Evolutionary conservation across 768 basidiomycete species (phyloP), one percentile per base, ranked within the genome.

Genomic region (Phanerodontia chrysosporium): DNA sequence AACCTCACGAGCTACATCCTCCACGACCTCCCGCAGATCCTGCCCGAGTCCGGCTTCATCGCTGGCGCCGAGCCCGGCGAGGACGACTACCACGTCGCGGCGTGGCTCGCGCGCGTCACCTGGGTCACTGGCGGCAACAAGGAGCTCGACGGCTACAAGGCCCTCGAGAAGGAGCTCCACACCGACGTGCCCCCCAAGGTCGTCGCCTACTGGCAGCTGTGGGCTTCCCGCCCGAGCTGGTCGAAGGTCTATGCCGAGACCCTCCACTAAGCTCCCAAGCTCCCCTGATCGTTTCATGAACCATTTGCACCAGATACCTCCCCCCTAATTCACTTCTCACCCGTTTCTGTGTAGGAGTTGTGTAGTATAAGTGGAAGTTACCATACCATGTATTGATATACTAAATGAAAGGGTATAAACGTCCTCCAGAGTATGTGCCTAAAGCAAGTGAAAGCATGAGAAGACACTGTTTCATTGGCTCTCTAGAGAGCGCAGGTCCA

Each of bases 61-160:
- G 78, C 76, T 21, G 83, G 81, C 9, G 74, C 67, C 3, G 62
- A 54, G 42, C 80, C 81, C 0, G 76, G 81, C 9, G 80, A 82
- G 65, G 81, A 80, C 55, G 84, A 83, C 64, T 82, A 80, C 71
- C 82, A 83, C 68, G 69, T 84, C 44, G 78, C 61, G 6, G 80
- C 75, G 8, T 85, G 80, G 83, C 68, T 84, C 29, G 77, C 80
- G 25, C 76, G 80, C 29, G 75, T 83, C 25, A 73, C 74, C 12
- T 69, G 70, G 22, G 62, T 79, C 5, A 57, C 66, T 1, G 79
- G 79, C 0, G 77, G 71, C 25, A 69, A 66, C 18, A 66, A 67
- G 13, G 72, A 70, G 27, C 73, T 72, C 22, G 74, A 77, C 12
- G 78, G 76, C 2, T 52, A 75, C 42, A 66, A 64, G 27, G 67